Base-by-base conservation (phyloP, 2,329 filamentous ascomycete genomes). In the Colletotrichum magnum region DNA sequence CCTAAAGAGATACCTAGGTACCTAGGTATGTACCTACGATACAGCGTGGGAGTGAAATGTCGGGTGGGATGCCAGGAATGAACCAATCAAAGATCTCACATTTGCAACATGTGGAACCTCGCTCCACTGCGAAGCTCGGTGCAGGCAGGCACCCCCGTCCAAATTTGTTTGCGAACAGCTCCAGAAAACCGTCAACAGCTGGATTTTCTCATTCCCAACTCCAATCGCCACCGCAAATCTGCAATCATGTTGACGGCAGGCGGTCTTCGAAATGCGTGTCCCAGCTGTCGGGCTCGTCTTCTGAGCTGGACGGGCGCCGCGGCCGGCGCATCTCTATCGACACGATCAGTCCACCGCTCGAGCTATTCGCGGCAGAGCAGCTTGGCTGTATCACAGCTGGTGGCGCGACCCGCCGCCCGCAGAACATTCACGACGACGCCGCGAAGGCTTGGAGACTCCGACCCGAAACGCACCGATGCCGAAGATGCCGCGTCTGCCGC, bases 221-320 rank as follows among this genome's bases (percentile, higher is more conserved):
- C 13, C 48, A 48, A 32, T 60, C 32, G 21, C 36, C 43, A 58
- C 32, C 36, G 18, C 43, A 56, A 63, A 13, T 10, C 24, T 6
- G 32, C 53, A 63, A 62, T 57, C 45, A 70, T 70, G 68, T 59
- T 70, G 47, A 63, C 68, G 36, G 69, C 69, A 24, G 61, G 69
- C 24, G 63, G 71, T 36, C 58, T 72, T 5, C 56, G 62, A 24
- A 71, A 65, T 16, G 64, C 59, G 15, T 71, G 70, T 6, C 70
- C 68, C 1, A 62, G 54, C 61, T 72, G 68, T 45, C 50, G 68
- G 24, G 64, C 70, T 45, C 68, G 60, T 2, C 16, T 69, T 18
- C 21, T 48, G 48, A 52, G 50, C 41, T 68, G 61, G 24, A 41
- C 68, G 18, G 48, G 32, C 0, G 36, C 15, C 16, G n/a, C 50